Base-by-base conservation (phyloP, 352 stramenopile genomes). In the Paralagenidium karlingii region DNA sequence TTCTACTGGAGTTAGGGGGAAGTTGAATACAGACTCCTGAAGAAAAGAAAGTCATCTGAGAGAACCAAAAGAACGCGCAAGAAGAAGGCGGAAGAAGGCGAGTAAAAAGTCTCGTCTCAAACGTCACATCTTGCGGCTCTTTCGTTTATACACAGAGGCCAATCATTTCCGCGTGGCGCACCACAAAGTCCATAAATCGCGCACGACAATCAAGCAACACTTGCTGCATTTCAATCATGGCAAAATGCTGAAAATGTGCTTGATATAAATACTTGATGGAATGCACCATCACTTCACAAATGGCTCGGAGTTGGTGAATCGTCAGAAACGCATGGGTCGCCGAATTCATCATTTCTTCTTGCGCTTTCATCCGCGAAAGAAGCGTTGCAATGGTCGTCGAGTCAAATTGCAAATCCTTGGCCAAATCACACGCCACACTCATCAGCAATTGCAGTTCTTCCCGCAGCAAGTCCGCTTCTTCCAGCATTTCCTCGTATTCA, bases 201-300 rank as follows among this genome's bases (percentile, higher is more conserved):
- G 82, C 64, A 26, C 68, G 71, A 47, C 61, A 82, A 26, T 67
- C 63, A 25, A 58, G 55, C 21, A 85, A 51, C 44, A 76, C 54
- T 26, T 80, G 66, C 38, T 85, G 71, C 71, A 85, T 85, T 37
- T 85, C 71, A 26, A 85, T 47, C 24, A 82, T 45, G 12, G 63
- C 57, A 40, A 82, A 85, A 55, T 82, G 63, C 24, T 63, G 49
- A 57, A 74, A 76, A 51, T 85, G 71, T 33, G 53, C 47, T 20
- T 56, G 55, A 43, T 68, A 85, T 15, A 85, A 48, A 40, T 76
- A 74, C 57, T 85, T 67, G 61, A 78, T 82, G 66, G 82, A 82
- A 9, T 42, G 27, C 27, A 77, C 51, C 71, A 85, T 82, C 45
- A 74, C 61, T 48, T 74, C 63, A 39, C 64, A 77, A 53, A 80